Base-by-base conservation (phyloP, 805 yeast genomes). In the Cyberlindnera maclurae region DNA sequence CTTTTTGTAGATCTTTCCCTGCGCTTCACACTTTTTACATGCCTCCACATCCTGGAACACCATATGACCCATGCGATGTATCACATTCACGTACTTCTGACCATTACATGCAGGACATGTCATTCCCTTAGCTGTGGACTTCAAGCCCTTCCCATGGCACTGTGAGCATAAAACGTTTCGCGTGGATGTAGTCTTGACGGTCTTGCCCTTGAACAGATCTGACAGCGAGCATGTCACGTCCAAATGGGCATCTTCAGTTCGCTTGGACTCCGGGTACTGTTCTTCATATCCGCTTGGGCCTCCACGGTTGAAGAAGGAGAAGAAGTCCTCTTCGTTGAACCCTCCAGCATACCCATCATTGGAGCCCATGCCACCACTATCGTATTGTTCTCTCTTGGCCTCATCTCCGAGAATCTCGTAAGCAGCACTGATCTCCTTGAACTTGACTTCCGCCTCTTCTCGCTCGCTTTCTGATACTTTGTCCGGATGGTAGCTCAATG, bases 401-500 rank as follows among this genome's bases (percentile, higher is more conserved):
- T 79, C 94, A 57, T 89, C 95, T 22, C 77, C 75, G 42, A 90
- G 63, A 3, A 82, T 65, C 55, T 87, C 95, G 57, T 90, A 90
- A 0, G 97, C 97, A 44, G 81, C 82, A 15, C 81, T 73, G 41
- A 90, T 75, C 50, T 82, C 89, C 58, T 90, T 90, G 62, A 90
- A 90, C 54, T 71, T 74, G 44, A 72, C 65, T 59, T 87, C 97
- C 3, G 95, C 83, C 15, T 66, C 74, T 12, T 69, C 80, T 42
- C 93, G 67, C 16, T 76, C 77, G 9, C 73, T 76, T 47, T 77
- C 85, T 0, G 75, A 57, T 2, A 77, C 88, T 57, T 93, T 90
- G 59, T 90, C 97, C 0, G 97, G 97, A 60, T 90, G 97, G 51
- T 79, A 75, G 43, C 68, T 66, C 29, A 90, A 68, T 10, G 97